Base-by-base conservation (phyloP, 1,139 yeast species). In the Arxiozyma heterogenica region DNA sequence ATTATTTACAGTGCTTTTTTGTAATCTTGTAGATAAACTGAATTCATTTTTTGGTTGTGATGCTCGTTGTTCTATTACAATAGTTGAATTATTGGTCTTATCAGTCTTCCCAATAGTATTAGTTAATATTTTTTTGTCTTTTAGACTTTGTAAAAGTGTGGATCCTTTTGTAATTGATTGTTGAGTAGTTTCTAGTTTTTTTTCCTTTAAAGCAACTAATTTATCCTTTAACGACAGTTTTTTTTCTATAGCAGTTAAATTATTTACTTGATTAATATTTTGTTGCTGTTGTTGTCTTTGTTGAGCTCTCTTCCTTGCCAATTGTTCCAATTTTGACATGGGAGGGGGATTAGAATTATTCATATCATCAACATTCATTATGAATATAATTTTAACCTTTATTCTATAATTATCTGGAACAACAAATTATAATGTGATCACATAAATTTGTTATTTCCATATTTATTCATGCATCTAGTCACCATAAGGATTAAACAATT, bases 311-410 rank as follows among this genome's bases (percentile, higher is more conserved):
- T 55, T 49, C 47, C 62, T 61, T 18, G 65, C 65, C 49, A 63
- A 53, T 49, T 55, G 59, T 45, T 63, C 66, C 50, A 62, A 48
- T 43, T 54, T 58, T 9, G 65, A 62, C 60, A 61, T 56, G 9
- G 34, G n/a, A 4, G 21, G 11, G 21, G 15, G 3, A 20, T 18
- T 20, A 48, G 30, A 11, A 41, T 15, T 38, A 8, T 41, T 38
- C 15, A 15, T 38, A 12, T n/a, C 48, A 43, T 20, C n/a, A 18
- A 21, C 12, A 4, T 20, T 18, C 44, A 47, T 49, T 20, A 41
- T 39, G 4, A 21, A 9, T 17, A 11, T 44, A 1, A 30, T 12
- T 25, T 30, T 45, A n/a, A 21, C 20, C 47, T 18, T 1, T 6
- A 6, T 7, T 4, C 5, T n/a, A 4, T 18, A 3, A 9, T 43